Evolutionary conservation across 208 protist genomes (phyloP), one percentile per base, ranked within the genome.

Genomic region (Leptomonas pyrrhocoris): DNA sequence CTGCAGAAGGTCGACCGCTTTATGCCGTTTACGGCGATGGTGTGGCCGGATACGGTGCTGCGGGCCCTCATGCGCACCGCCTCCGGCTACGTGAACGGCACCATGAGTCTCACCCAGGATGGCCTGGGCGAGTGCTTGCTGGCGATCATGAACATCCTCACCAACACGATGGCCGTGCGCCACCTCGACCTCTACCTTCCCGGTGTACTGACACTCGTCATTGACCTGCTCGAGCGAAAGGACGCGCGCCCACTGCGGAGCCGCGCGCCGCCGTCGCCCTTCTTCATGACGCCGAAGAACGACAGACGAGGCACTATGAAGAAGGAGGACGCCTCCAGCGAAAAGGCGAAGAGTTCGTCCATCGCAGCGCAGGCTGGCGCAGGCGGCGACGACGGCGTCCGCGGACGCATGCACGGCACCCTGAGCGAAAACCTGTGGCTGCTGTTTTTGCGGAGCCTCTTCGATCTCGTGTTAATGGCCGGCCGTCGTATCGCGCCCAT

Each of bases 41-140:
- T 81, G 48, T 94, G 89, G 89, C 87, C 86, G 13, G 86, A 94
- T 53, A 74, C 79, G 61, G 81, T 94, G 40, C 51, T 94, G 50
- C 73, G 74, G 23, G 84, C 86, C 19, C 67, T 94, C 9, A 55
- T 92, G 59, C 78, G 74, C 38, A 84, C 84, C 54, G 67, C 87
- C 28, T 85, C 80, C 1, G 84, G 82, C 36, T 85, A 85, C 66
- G 36, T 88, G 25, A 88, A 81, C 54, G 74, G 78, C 56, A 84
- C 86, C 54, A 70, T 84, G 45, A 80, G 72, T 49, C 83, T 90
- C 55, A 90, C 86, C 1, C 74, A 83, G 60, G 89, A 87, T 19
- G 89, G 86, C 30, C 68, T 94, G 18, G 72, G 81, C 28, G 79
- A 84, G 54, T 94, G 86, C 60, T 34, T 94, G 40, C 72, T 73